Conservation (phyloP, 495 filamentous ascomycete species). For the Penicillium coffeae region DNA sequence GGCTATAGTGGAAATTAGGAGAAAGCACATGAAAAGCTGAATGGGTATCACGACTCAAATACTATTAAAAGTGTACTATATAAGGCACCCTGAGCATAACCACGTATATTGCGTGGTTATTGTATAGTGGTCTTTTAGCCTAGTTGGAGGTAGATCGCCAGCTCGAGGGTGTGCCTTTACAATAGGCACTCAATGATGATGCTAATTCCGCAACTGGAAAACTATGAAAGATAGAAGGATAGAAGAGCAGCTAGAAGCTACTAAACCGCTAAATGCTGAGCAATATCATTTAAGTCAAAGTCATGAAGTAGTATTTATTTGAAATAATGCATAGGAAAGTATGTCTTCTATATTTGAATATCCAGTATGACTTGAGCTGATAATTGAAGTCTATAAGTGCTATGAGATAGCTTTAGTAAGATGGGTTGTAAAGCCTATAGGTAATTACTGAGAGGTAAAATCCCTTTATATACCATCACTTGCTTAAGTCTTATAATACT, state of each 20-base stretch:
- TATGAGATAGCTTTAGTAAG: not conserved
- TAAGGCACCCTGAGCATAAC: too few species aligned
- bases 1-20: too few species aligned
- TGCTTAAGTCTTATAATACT: not conserved
- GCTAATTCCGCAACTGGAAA: too few species aligned
- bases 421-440: not conserved
- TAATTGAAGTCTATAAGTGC: not conserved
- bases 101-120: too few species aligned
- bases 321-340: not conserved
- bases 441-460: not conserved
- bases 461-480: not conserved
- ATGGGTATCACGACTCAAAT: too few species aligned
- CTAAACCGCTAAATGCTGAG: not conserved
- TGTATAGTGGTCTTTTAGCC: too few species aligned
- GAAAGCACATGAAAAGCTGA: too few species aligned
- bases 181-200: too few species aligned
- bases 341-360: not conserved
- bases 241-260: not conserved
- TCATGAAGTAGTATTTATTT: not conserved
- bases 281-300: not conserved
- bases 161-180: too few species aligned
- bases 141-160: too few species aligned
- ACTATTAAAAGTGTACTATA: too few species aligned
- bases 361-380: not conserved
- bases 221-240: too few species aligned